Evolutionary conservation across 805 yeast genomes (phyloP).

Genomic region (Barnettozyma californica): DNA sequence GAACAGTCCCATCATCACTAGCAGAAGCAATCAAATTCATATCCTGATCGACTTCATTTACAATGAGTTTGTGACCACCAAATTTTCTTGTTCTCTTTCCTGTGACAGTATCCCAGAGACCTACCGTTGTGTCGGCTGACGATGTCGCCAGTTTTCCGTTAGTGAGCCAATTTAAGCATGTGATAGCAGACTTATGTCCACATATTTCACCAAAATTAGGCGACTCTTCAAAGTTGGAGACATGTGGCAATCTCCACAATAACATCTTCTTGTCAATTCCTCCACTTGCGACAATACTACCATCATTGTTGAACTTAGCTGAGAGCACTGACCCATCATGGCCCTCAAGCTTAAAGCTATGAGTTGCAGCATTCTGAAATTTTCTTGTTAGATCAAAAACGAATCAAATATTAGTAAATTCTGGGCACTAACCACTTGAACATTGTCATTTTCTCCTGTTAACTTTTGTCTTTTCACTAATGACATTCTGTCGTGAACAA

Average conservation of each 20-base stretch:
- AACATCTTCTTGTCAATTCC: slow-evolving; percentile 50
- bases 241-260: slow-evolving; percentile 24
- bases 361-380: slow-evolving; percentile 13
- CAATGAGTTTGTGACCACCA: slow-evolving; percentile 43
- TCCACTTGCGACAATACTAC: slow-evolving; percentile 53
- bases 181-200: slow-evolving; percentile 64
- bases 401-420: background rate
- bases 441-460: slow-evolving; percentile 4
- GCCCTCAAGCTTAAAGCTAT: slow-evolving; percentile 38
- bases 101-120: slow-evolving; percentile 56
- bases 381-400: background rate
- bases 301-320: slow-evolving; percentile 46
- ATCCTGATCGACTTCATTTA: slow-evolving; percentile 48
- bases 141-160: slow-evolving; percentile 44
- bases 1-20: slow-evolving; percentile 58
- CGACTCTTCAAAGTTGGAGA: slow-evolving; percentile 7
- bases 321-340: slow-evolving; percentile 51
- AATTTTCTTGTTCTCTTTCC: slow-evolving; percentile 52
- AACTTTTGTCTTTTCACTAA: slow-evolving; percentile 31
- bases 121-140: slow-evolving; percentile 58
- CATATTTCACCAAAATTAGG: slow-evolving; percentile 40
- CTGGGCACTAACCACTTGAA: background rate
- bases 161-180: slow-evolving; percentile 50
- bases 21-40: slow-evolving; percentile 42
- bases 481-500: slow-evolving; percentile 23